Percentiles rank a stretch among this genome's conserved stretches.
phyloP scores from a whole-genome alignment of 106 monocot genomes.

The Allium sativum region DNA sequence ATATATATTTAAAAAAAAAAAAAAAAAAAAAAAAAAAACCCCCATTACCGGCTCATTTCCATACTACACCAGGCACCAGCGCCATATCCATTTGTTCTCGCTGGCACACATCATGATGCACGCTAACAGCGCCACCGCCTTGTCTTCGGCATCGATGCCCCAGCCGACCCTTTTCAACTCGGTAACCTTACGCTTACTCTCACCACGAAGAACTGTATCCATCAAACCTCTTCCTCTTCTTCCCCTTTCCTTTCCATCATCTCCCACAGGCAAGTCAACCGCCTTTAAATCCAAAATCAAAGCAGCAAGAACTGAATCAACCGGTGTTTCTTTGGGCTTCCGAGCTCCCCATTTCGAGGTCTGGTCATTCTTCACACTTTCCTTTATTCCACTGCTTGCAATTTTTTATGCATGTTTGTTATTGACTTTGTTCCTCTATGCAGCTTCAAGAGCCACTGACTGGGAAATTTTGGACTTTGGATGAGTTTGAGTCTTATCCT shows the following conservation, averaged over 20 bases:
- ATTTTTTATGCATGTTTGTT: too few relatives aligned
- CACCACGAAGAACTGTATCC: slow-evolving; percentile 7
- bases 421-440: neutral
- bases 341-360: slow-evolving; percentile 90
- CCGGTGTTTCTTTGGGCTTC: slow-evolving; percentile 39
- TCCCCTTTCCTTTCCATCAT: neutral
- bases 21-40: too few relatives aligned
- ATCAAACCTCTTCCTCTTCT: neutral
- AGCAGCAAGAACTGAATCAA: slow-evolving; percentile 63
- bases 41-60: too few relatives aligned
- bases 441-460: slow-evolving; percentile 93
- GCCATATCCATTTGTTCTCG: too few relatives aligned
- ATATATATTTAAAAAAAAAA: too few relatives aligned
- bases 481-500: slow-evolving; percentile 79
- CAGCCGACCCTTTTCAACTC: slow-evolving; percentile 1
- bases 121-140: neutral
- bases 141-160: neutral
- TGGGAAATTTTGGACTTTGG: slow-evolving; percentile 70
- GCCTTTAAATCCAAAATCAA: slow-evolving; percentile 28
- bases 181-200: neutral
- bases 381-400: too few relatives aligned
- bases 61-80: too few relatives aligned
- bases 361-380: too few relatives aligned
- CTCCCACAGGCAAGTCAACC: neutral
- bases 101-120: neutral